Evolutionary conservation across 495 filamentous ascomycete genomes (phyloP), one percentile per base, ranked within the genome.

Genomic region (Elaphomyces granulatus): DNA sequence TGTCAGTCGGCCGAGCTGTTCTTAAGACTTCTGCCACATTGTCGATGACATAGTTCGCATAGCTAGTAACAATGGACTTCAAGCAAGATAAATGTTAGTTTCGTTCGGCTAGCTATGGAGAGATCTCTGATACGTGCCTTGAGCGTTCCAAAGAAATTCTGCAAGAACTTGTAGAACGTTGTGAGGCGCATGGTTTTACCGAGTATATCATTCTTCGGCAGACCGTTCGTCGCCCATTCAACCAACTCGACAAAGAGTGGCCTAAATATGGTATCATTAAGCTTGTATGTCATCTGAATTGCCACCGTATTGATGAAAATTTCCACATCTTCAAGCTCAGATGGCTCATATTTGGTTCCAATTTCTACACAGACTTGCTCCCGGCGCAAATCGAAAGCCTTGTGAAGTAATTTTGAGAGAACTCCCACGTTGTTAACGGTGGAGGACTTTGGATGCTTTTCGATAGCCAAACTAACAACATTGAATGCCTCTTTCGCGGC

Each of bases 191-290:
- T 56, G 7, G 67, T 51, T 33, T 57, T 67, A 23, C 70, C 75
- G 20, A 61, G 45, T 1, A 46, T 51, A 42, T 85, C 79, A 40
- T 70, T 70, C 59, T 77, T 81, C 16, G 77, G 59, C n/a, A 59
- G 41, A 42, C 62, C 42, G 42, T 59, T 52, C 16, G 61, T 69
- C 0, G 81, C 74, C 85, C 86, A 94, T 21, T 94, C 86, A 16
- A 87, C 65, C 4, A 94, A 58, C 40, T 76, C 74, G 12, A 74
- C 68, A 56, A 96, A 96, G 37, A 96, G 75, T 0, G 90, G 90
- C n/a, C 87, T 74, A 73, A 96, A 98, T 14, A 81, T 74, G n/a
- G 80, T 75, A 57, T 98, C 92, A 58, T 94, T 96, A 15, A 96
- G 71, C 68, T 95, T 95, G 62, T 92, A 83, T 37, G 90, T 81